A percentile compares a stretch with the other conserved stretches of the same genome.
Conservation (phyloP, 495 filamentous ascomycete species). For the Aspergillus sparsus region DNA sequence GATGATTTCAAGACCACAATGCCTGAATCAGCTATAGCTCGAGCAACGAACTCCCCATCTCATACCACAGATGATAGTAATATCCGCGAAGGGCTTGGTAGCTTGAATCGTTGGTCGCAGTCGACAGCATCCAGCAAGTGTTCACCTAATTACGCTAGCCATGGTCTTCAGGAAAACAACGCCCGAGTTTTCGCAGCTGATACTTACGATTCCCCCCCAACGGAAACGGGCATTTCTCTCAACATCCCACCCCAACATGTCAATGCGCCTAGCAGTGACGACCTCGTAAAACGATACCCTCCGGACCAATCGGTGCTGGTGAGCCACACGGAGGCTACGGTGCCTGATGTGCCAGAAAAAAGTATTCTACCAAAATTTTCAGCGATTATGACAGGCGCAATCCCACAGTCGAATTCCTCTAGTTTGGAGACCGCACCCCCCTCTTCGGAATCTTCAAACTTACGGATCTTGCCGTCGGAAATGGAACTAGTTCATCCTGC, state of each 20-base stretch:
- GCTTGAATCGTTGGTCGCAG: conserved; percentile 80
- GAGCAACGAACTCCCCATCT: conserved; percentile 17
- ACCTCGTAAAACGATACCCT: conserved; percentile 16
- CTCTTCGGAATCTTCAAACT: conserved; percentile 19
- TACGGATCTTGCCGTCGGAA: conserved; percentile 5
- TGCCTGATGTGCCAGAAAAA: conserved; percentile 6
- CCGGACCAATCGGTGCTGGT: background rate
- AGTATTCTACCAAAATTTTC: conserved; percentile 8
- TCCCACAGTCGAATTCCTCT: conserved; percentile 5
- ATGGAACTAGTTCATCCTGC: conserved; percentile 1
- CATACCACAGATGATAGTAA: conserved; percentile 33
- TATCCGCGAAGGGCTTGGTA: conserved; percentile 65
- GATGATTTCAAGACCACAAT: conserved; percentile 1
- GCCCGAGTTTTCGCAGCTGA: conserved; percentile 56
- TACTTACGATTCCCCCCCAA: conserved; percentile 28
- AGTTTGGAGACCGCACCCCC: background rate
- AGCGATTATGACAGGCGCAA: background rate
- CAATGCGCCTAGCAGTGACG: conserved; percentile 13
- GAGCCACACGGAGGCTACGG: background rate
- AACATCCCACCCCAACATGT: conserved; percentile 20
- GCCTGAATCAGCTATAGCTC: conserved; percentile 19
- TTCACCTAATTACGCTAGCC: conserved; percentile 47
- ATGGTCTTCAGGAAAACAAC: conserved; percentile 46
- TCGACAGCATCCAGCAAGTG: conserved; percentile 70
- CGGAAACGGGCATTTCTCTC: conserved; percentile 15